phyloP scores from a whole-genome alignment of 2,329 filamentous ascomycete species.

The Cytospora chrysosperma region DNA sequence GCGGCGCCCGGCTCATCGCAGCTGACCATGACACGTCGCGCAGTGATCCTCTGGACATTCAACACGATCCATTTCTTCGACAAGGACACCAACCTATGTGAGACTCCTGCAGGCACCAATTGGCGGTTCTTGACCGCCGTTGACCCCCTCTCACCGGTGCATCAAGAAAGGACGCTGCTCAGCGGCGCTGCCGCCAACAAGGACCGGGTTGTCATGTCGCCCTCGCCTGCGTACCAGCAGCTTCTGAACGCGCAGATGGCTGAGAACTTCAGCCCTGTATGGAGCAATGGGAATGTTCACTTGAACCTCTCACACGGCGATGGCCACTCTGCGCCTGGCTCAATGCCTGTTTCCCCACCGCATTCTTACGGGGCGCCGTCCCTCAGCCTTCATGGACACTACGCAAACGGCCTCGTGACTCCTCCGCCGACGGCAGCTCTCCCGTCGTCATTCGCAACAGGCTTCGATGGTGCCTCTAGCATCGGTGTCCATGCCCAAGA shows the following conservation, averaged over 20 bases:
- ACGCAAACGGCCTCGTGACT: constrained; percentile 53
- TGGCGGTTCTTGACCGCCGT: constrained; percentile 64
- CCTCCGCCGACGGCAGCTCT: constrained; percentile 56
- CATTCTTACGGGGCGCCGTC: constrained; percentile 22
- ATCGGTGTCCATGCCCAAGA: constrained; percentile 27
- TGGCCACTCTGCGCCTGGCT: constrained; percentile 17
- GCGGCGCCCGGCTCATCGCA: constrained; percentile 33
- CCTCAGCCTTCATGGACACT: constrained; percentile 48
- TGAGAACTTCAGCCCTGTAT: constrained; percentile 53
- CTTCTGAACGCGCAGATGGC: constrained; percentile 56
- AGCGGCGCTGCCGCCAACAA: constrained; percentile 31
- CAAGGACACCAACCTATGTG: constrained; percentile 43
- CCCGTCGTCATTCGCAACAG: constrained; percentile 45
- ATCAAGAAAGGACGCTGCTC: constrained; percentile 49
- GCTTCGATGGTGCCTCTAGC: constrained; percentile 38
- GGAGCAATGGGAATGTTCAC: constrained; percentile 37
- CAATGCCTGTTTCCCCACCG: constrained; percentile 22
- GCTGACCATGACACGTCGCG: constrained; percentile 54
- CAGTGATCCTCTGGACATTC: constrained; percentile 64
- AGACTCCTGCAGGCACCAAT: constrained; percentile 53
- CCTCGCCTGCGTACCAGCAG: constrained; percentile 50
- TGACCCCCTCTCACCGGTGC: constrained; percentile 58
- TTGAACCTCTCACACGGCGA: constrained; percentile 3
- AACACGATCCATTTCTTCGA: constrained; percentile 47
- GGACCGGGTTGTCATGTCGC: constrained; percentile 51